phyloP scores from a whole-genome alignment of 2,329 filamentous ascomycete species.

The Aspergillus flavus region DNA sequence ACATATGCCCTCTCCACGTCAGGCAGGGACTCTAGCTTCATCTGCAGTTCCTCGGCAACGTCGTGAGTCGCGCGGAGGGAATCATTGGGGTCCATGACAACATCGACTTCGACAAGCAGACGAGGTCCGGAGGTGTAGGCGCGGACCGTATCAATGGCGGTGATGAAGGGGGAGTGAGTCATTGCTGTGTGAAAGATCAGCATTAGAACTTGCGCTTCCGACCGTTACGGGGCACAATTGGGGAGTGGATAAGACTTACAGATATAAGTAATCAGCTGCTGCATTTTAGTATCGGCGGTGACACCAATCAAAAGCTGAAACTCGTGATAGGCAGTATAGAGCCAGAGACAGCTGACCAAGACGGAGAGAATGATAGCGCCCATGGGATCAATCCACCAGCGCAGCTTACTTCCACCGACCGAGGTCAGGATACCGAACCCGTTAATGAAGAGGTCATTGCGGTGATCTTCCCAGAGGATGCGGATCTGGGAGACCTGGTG shows the following conservation, averaged over 20 bases:
- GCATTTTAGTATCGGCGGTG: constrained; percentile 78
- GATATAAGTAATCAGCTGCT: constrained; percentile 95
- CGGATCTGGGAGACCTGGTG: constrained; percentile 89
- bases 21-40: constrained; percentile 88
- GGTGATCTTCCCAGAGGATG: constrained; percentile 95
- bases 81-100: constrained; percentile 82
- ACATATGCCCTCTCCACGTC: constrained; percentile 94
- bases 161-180: constrained; percentile 81
- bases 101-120: constrained; percentile 91
- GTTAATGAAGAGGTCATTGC: constrained; percentile 97
- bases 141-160: constrained; percentile 90
- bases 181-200: constrained; percentile 53
- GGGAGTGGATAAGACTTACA: constrained; percentile 51
- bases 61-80: constrained; percentile 82
- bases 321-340: constrained; percentile 81
- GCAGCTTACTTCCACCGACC: constrained; percentile 83
- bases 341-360: constrained; percentile 79
- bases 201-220: not conserved
- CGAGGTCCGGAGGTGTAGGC: constrained; percentile 89
- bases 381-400: constrained; percentile 94
- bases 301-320: constrained; percentile 91
- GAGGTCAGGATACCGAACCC: constrained; percentile 89
- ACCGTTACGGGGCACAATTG: not conserved
- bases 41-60: constrained; percentile 89
- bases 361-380: constrained; percentile 83